Percentiles rank a stretch among this genome's conserved stretches.
phyloP scores from a whole-genome alignment of 2,329 filamentous ascomycete species.

The Exserohilum rostratum region DNA sequence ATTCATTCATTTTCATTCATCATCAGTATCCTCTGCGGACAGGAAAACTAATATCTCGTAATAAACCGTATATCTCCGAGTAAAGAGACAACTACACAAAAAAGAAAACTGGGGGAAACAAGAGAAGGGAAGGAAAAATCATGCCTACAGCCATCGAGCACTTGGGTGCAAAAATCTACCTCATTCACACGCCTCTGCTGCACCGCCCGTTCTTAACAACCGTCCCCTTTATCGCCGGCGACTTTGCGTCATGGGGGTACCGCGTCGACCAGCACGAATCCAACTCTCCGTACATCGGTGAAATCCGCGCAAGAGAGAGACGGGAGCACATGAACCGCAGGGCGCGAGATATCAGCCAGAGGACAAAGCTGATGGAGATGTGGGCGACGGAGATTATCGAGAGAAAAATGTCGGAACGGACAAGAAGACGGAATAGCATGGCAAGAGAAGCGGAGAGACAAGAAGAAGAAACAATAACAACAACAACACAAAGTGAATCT shows the following conservation, averaged over 20 bases:
- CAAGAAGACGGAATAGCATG: not conserved
- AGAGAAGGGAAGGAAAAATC: not conserved
- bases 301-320: slow-evolving; percentile 18
- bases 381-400: slow-evolving; percentile 22
- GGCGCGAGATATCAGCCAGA: slow-evolving; percentile 7
- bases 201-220: slow-evolving; percentile 19
- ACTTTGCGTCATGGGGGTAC: slow-evolving; percentile 24
- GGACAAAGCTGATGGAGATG: slow-evolving; percentile 22
- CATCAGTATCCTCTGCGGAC: too few species aligned
- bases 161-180: slow-evolving; percentile 11
- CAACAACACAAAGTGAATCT: not conserved
- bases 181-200: slow-evolving; percentile 12
- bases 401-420: slow-evolving; percentile 7
- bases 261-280: slow-evolving; percentile 17
- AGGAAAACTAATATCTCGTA: too few species aligned
- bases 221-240: slow-evolving; percentile 23
- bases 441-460: not conserved
- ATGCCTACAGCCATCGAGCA: slow-evolving; percentile 2
- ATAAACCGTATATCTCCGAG: too few species aligned
- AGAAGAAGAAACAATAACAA: not conserved
- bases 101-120: too few species aligned
- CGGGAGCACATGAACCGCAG: slow-evolving; percentile 5
- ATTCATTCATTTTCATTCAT: too few species aligned
- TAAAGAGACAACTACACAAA: too few species aligned
- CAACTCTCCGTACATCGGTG: slow-evolving; percentile 18